phyloP scores from a whole-genome alignment of 1,284 basidiomycete genomes.

The Trichosporon sp. region DNA sequence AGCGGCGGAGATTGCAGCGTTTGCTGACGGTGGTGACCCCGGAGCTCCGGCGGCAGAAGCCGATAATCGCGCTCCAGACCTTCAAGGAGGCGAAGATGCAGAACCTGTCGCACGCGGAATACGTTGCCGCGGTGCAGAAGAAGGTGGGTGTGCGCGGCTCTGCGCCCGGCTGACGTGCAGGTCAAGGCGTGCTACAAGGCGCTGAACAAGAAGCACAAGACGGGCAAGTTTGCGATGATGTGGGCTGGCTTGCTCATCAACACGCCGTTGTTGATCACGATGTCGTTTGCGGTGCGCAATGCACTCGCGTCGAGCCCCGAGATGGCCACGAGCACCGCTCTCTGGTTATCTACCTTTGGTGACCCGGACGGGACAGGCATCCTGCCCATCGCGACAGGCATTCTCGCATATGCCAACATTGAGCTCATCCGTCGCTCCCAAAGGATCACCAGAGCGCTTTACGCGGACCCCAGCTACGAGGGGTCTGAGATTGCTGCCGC shows the following conservation, averaged over 20 bases:
- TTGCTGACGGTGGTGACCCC: constrained; percentile 50
- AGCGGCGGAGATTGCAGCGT: constrained; percentile 43
- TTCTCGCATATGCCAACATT: constrained; percentile 45
- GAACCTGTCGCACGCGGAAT: constrained; percentile 49
- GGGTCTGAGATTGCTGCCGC: not conserved
- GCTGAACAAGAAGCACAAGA: constrained; percentile 35
- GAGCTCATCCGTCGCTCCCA: constrained; percentile 29
- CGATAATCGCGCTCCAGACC: constrained; percentile 42
- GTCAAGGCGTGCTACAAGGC: too few species aligned
- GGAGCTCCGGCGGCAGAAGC: constrained; percentile 48
- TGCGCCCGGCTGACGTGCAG: too few species aligned
- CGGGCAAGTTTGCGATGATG: constrained; percentile 44
- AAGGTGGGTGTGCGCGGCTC: constrained; percentile 37
- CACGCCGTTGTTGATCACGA: constrained; percentile 49
- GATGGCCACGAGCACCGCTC: constrained; percentile 36
- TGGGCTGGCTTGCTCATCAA: constrained; percentile 47
- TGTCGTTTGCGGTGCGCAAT: constrained; percentile 46
- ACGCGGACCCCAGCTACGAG: too few species aligned
- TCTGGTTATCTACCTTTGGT: constrained; percentile 46
- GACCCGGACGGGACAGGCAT: constrained; percentile 39
- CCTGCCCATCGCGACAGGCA: constrained; percentile 44
- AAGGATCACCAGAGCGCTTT: constrained; percentile 15
- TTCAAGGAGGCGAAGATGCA: constrained; percentile 38
- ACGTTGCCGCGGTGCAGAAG: constrained; percentile 44
- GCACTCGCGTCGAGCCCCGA: constrained; percentile 28